phyloP scores from a whole-genome alignment of 495 filamentous ascomycete species.

The Penicillium malachiteum region DNA sequence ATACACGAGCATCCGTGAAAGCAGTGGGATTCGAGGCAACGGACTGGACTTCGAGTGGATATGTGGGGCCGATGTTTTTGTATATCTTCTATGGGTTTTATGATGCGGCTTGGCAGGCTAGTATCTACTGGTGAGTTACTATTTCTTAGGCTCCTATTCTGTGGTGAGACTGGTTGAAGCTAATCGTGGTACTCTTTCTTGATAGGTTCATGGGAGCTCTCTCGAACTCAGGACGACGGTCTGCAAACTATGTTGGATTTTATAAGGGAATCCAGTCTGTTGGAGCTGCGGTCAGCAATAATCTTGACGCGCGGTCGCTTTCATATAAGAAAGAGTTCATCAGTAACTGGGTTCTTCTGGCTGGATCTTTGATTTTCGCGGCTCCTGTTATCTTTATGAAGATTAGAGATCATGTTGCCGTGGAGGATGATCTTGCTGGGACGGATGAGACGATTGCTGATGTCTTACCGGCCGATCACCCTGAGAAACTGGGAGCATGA shows the following conservation, averaged over 20 bases:
- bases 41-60: constrained; percentile 36
- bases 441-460: constrained; percentile 8
- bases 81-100: constrained; percentile 53
- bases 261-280: constrained; percentile 89
- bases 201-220: constrained; percentile 77
- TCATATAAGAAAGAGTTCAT: constrained; percentile 53
- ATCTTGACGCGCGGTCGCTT: constrained; percentile 58
- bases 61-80: constrained; percentile 46
- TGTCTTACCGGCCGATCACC: constrained; percentile 6
- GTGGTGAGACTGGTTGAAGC: neutral
- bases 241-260: constrained; percentile 83
- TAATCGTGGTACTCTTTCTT: neutral
- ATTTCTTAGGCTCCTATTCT: neutral
- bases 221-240: constrained; percentile 80
- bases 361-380: constrained; percentile 60
- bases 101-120: constrained; percentile 58
- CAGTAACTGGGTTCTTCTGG: constrained; percentile 62
- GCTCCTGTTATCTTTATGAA: constrained; percentile 68
- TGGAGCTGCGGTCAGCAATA: constrained; percentile 73
- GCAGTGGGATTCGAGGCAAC: constrained; percentile 13
- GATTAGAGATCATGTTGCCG: constrained; percentile 62
- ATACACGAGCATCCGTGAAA: constrained; percentile 31
- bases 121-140: constrained; percentile 69
- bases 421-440: constrained; percentile 65
- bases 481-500: constrained; percentile 1